Evolutionary conservation across 176 grass and related monocot species (phyloP).

Genomic region (Avena atlantica): DNA sequence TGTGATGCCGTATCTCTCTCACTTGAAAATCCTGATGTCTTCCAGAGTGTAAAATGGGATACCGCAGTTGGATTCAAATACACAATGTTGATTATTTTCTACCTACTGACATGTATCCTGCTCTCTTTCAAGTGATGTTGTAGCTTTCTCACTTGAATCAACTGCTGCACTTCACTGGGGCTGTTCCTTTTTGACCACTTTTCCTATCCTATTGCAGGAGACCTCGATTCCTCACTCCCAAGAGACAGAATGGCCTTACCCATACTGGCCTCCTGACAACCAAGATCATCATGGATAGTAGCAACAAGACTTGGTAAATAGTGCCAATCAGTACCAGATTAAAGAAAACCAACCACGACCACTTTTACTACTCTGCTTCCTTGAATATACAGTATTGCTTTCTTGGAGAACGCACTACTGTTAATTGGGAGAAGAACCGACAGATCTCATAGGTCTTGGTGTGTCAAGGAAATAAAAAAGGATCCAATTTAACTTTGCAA

Average conservation of each 20-base stretch:
- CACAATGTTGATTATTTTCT: neutral
- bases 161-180: constrained; percentile 40
- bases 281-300: constrained; percentile 98
- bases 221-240: constrained; percentile 83
- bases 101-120: constrained; percentile 6
- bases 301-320: constrained; percentile 59
- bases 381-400: constrained; percentile 54
- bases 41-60: constrained; percentile 26
- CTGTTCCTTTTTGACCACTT: constrained; percentile 51
- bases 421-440: constrained; percentile 40
- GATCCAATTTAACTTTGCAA: constrained; percentile 32
- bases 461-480: constrained; percentile 14
- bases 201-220: constrained; percentile 68
- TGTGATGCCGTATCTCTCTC: neutral
- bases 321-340: constrained; percentile 40
- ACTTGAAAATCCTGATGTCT: neutral
- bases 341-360: constrained; percentile 53
- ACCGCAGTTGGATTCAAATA: constrained; percentile 12
- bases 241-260: constrained; percentile 98
- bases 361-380: constrained; percentile 55
- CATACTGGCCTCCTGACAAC: constrained; percentile 93
- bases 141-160: constrained; percentile 39
- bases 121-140: constrained; percentile 36
- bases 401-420: constrained; percentile 55
- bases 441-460: constrained; percentile 46